phyloP scores from a whole-genome alignment of 768 basidiomycete species.

The Termitomyces eurrhizus region DNA sequence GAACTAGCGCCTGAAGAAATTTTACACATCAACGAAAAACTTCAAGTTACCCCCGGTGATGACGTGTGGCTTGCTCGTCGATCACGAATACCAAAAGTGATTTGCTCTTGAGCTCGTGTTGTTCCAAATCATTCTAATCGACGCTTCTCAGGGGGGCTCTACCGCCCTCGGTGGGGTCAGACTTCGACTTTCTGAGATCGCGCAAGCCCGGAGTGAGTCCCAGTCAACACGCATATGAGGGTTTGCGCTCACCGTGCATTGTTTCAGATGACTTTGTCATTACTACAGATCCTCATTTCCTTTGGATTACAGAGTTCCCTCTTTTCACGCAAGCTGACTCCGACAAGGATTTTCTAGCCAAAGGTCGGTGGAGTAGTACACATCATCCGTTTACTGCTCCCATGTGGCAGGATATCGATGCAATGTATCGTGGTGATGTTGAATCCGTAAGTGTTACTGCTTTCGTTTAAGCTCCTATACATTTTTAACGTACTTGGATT shows the following conservation, averaged over 20 bases:
- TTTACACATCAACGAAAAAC: constrained; percentile 33
- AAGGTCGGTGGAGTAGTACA: constrained; percentile 87
- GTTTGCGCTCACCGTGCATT: constrained; percentile 10
- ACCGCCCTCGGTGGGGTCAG: constrained; percentile 75
- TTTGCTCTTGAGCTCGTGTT: constrained; percentile 15
- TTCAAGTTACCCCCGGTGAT: constrained; percentile 47
- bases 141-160: constrained; percentile 68
- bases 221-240: constrained; percentile 3
- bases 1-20: constrained; percentile 20
- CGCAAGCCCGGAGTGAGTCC: constrained; percentile 57
- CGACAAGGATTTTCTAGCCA: constrained; percentile 83
- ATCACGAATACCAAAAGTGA: constrained; percentile 48
- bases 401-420: constrained; percentile 83
- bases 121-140: constrained; percentile 18
- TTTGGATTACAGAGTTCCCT: constrained; percentile 97
- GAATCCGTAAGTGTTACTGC: constrained; percentile 39
- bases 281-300: constrained; percentile 67
- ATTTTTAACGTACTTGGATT: constrained; percentile 2
- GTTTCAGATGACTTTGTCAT: constrained; percentile 53
- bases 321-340: constrained; percentile 82
- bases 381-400: constrained; percentile 98
- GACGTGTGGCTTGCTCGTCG: constrained; percentile 57
- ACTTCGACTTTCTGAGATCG: constrained; percentile 60
- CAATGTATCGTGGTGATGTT: constrained; percentile 67
- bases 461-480: not conserved